A percentile compares a stretch with the other conserved stretches of the same genome.
phyloP scores from a whole-genome alignment of 345 rosid genomes.

The Psidium guajava region DNA sequence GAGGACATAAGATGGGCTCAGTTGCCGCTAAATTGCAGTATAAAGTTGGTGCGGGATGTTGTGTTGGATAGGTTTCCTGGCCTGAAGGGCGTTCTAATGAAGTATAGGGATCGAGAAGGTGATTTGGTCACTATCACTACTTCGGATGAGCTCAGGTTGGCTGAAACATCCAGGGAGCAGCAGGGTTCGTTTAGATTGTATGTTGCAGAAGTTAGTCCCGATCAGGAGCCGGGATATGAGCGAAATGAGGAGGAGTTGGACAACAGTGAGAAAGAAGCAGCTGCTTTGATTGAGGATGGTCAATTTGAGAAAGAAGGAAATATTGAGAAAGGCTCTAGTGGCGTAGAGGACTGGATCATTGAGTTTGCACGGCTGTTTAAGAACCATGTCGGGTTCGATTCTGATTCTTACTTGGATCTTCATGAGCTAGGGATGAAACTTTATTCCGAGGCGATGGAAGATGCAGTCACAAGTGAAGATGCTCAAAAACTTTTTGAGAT shows the following conservation, averaged over 20 bases:
- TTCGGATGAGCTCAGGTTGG: constrained; percentile 68
- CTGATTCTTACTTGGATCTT: constrained; percentile 88
- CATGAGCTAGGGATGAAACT: constrained; percentile 93
- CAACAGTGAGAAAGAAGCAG: constrained; percentile 11
- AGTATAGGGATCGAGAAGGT: constrained; percentile 82
- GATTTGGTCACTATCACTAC: constrained; percentile 88
- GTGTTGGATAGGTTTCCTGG: constrained; percentile 73
- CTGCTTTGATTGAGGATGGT: constrained; percentile 32
- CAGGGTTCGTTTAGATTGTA: constrained; percentile 65
- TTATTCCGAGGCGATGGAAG: constrained; percentile 93
- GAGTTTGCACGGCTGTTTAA: constrained; percentile 88
- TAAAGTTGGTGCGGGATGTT: constrained; percentile 66
- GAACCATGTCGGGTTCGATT: constrained; percentile 93
- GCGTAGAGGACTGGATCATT: constrained; percentile 73
- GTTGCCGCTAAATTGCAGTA: constrained; percentile 48
- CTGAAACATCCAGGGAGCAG: constrained; percentile 39
- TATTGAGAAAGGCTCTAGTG: constrained; percentile 24
- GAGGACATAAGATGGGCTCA: constrained; percentile 96
- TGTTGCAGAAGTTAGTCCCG: constrained; percentile 57
- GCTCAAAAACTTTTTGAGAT: constrained; percentile 79
- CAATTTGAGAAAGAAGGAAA: constrained; percentile 19
- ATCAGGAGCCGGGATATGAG: constrained; percentile 85
- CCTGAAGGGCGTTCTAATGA: constrained; percentile 64
- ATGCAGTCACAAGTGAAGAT: constrained; percentile 70
- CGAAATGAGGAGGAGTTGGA: constrained; percentile 25